Base-by-base conservation (phyloP, 2,329 filamentous ascomycete genomes). In the Calonectria hongkongensis region DNA sequence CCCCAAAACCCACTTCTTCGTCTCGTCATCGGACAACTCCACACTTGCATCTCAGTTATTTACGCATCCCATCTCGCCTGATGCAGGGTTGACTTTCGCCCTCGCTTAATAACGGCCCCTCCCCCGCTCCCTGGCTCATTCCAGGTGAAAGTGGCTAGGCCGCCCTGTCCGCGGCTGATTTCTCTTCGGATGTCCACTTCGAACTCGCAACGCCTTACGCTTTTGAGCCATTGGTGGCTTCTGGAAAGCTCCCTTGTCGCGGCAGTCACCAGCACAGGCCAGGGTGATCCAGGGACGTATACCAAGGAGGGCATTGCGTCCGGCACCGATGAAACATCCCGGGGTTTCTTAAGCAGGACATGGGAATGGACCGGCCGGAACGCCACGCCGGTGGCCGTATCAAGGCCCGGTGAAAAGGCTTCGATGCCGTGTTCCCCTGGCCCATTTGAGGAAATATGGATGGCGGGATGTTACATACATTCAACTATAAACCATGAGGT, bases 271-370 rank as follows among this genome's bases (percentile, higher is more conserved):
- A 25, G 58, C 47, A 62, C 54, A 21, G 43, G 21, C 63, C 8
- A 16, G 45, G 64, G 33, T 62, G 18, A 39, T 45, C 36, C 69
- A 67, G 39, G 69, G 64, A 48, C 66, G 8, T 36, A 30, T 18
- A 41, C 64, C 47, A 67, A 47, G 54, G 45, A 18, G 47, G 64
- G 36, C 56, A 67, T 63, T 28, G 48, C n/a, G 39, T 30, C 62
- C 50, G 62, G 50, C 39, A 66, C 50, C 47, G 56, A 68, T 71
- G 69, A 71, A 71, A 71, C 69, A 56, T 71, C 56, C 48, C 56
- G 30, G 69, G 27, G 25, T 41, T 28, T 41, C 25, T 50, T 28
- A 21, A 36, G 67, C 27, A 41, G 16, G 16, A 43, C 67, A 21
- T 70, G 39, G 43, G 28, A 64, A 56, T 36, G 43, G 48, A 21